A percentile compares a stretch with the other conserved stretches of the same genome.
Conservation (phyloP, 768 basidiomycete species). For the Leccinellum luteum region DNA sequence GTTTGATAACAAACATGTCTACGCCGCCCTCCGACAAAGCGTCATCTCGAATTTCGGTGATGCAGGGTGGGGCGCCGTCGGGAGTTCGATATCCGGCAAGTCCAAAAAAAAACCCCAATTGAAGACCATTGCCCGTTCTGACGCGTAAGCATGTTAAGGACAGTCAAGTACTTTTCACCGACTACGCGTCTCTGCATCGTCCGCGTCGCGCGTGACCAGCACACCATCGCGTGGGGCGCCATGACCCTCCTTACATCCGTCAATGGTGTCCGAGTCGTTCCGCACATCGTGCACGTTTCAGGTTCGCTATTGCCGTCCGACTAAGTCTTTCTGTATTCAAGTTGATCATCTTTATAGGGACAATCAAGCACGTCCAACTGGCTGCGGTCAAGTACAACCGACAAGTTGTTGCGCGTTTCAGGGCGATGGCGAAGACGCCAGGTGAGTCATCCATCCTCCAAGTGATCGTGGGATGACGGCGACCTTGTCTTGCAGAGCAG, state of each 20-base stretch:
- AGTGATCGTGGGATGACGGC: background rate
- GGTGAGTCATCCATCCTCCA: slow-evolving; percentile 35
- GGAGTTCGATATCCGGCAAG: slow-evolving; percentile 65
- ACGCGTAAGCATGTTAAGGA: background rate
- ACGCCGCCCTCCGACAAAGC: slow-evolving; percentile 62
- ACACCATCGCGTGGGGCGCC: slow-evolving; percentile 77
- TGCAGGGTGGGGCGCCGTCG: slow-evolving; percentile 81
- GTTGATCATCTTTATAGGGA: slow-evolving; percentile 51
- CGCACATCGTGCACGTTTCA: slow-evolving; percentile 46
- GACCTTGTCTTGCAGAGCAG: slow-evolving; percentile 33
- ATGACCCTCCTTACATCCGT: slow-evolving; percentile 50
- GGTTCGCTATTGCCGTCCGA: slow-evolving; percentile 43
- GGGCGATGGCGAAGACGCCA: slow-evolving; percentile 50
- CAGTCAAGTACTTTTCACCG: slow-evolving; percentile 89
- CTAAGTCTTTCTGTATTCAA: background rate
- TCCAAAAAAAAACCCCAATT: slow-evolving; percentile 19
- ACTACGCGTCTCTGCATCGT: slow-evolving; percentile 82
- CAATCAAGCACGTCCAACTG: slow-evolving; percentile 83
- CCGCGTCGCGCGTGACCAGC: slow-evolving; percentile 82
- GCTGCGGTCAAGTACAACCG: slow-evolving; percentile 76
- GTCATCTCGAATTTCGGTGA: slow-evolving; percentile 77
- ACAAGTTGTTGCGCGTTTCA: slow-evolving; percentile 64
- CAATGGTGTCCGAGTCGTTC: too few relatives aligned
- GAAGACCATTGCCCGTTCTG: background rate
- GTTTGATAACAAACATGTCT: slow-evolving; percentile 60